Evolutionary conservation across 2,329 filamentous ascomycete genomes (phyloP).

Genomic region (Stagonosporopsis rhizophila): DNA sequence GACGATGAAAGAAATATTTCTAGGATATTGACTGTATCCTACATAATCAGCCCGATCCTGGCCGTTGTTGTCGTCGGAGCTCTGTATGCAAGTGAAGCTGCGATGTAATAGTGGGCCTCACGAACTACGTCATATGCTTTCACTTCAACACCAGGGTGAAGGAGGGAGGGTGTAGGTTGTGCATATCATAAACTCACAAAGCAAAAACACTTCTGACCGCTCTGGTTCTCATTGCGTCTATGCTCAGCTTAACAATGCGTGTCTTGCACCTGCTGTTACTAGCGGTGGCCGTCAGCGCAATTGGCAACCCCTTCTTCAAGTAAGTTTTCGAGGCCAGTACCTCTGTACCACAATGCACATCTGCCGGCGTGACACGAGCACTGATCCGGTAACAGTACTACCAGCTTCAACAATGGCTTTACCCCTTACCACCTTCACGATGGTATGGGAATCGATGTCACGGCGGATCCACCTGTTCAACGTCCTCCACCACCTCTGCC

Average conservation of each 20-base stretch:
- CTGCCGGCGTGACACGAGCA: not conserved
- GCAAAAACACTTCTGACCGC: not conserved
- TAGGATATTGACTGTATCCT: conserved; percentile 55
- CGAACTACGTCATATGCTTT: not conserved
- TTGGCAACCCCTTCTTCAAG: not conserved
- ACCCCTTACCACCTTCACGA: not conserved
- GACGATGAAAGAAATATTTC: conserved; percentile 60
- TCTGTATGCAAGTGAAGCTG: conserved; percentile 37
- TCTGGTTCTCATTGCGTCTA: not conserved
- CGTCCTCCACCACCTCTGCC: conserved; percentile 16
- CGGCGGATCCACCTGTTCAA: conserved; percentile 10
- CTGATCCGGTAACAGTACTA: not conserved
- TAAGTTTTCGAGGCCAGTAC: not conserved
- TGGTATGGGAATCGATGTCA: not conserved
- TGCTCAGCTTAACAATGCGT: not conserved
- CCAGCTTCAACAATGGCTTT: not conserved
- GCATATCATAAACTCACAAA: not conserved
- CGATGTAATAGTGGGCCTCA: conserved; percentile 19
- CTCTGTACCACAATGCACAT: conserved; percentile 1
- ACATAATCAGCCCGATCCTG: conserved; percentile 40
- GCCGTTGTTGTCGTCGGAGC: conserved; percentile 44
- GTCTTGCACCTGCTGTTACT: not conserved
- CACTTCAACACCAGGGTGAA: not conserved
- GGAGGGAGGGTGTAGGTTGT: not conserved
- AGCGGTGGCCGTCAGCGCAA: not conserved